Evolutionary conservation across 163 green algal species (phyloP).

Genomic region (Scenedesmus sp.): DNA sequence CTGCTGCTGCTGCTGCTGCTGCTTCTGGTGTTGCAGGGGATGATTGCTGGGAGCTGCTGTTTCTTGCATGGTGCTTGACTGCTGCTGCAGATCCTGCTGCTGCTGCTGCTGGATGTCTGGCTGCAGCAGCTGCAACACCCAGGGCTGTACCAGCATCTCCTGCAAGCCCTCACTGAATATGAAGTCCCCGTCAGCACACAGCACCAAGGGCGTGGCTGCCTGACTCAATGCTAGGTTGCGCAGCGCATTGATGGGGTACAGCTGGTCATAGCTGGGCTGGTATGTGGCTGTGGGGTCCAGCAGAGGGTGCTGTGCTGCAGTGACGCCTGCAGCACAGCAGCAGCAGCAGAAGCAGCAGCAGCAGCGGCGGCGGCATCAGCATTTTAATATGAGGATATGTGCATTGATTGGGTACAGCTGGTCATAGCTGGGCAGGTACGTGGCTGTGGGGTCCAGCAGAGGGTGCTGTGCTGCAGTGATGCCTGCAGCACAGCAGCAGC

Average conservation of each 20-base stretch:
- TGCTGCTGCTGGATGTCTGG: neutral
- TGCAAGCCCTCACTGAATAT: constrained; percentile 53
- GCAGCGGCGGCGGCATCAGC: no score
- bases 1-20: constrained; percentile 18
- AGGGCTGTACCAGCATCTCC: constrained; percentile 16
- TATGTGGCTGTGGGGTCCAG: no score
- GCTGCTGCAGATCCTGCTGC: constrained; percentile 13
- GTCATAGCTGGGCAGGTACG: constrained; percentile 46
- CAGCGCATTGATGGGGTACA: constrained; percentile 69
- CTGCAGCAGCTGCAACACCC: neutral
- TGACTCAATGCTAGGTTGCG: constrained; percentile 59
- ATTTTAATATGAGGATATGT: neutral
- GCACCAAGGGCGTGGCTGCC: constrained; percentile 52
- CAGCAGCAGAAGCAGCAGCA: neutral
- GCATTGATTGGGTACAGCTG: constrained; percentile 70
- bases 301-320: no score
- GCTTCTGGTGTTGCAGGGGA: constrained; percentile 10
- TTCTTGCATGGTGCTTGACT: neutral
- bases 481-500: constrained; percentile 7
- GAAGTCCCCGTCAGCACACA: constrained; percentile 61
- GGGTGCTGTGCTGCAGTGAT: neutral
- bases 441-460: neutral
- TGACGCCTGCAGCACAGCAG: no score
- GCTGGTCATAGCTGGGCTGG: no score
- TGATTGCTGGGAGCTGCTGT: neutral